Evolutionary conservation across 805 yeast species (phyloP), one percentile per base, ranked within the genome.

Genomic region (Barnettozyma sucrosica): DNA sequence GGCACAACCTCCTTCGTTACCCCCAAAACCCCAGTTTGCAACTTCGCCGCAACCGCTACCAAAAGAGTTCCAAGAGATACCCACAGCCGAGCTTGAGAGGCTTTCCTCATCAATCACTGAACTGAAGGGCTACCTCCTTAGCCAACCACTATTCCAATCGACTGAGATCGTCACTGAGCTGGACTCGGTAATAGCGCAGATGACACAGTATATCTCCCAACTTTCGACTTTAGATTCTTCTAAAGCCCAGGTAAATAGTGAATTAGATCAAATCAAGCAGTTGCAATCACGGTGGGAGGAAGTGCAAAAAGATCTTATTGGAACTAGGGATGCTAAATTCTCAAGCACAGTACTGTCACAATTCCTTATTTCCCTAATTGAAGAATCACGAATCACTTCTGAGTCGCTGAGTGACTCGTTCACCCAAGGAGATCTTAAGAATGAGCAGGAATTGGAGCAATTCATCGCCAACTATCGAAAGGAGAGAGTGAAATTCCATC

Each of bases 381-480:
- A 43, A 9, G 66, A 71, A 23, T 52, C 70, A 3, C 66, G 68
- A 51, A 41, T 62, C 40, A 41, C 61, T 7, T 59, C 70, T 0
- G 70, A 67, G 13, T 58, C 64, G 0, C 54, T 75, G 18, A 61
- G 66, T 19, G 51, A 56, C 2, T 61, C 67, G 18, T 65, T 71
- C 47, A 44, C 64, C 13, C 56, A 52, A 3, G 41, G 37, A 1
- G 49, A 56, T 39, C 28, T 40, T 43, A 57, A 65, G 23, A 61
- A 56, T 14, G 69, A 68, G n/a, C 51, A 49, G 4, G 68, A 61
- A 49, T 63, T 65, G 25, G 58, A 55, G 23, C 42, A 46, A 11
- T 75, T 79, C 55, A 62, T 80, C 13, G 53, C 58, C 14, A 59
- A 61, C n/a, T 80, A 76, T 57, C 60, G 67, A 42, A 51, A 51